A percentile compares a stretch with the other conserved stretches of the same genome.
phyloP scores from a whole-genome alignment of 805 yeast species.

The Kluyveromyces lactis region DNA sequence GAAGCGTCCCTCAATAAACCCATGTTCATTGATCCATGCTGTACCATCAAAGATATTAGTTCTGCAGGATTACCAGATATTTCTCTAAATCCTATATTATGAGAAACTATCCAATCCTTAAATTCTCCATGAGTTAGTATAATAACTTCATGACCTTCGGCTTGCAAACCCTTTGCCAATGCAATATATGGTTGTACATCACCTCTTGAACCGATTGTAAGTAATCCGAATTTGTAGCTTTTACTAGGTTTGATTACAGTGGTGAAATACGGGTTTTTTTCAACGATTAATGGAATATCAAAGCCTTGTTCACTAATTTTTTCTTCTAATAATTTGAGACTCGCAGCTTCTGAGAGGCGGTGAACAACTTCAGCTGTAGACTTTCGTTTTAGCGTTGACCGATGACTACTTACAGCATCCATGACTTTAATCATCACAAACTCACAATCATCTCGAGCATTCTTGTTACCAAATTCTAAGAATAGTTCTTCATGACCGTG shows the following conservation, averaged over 20 bases:
- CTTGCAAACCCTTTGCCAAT: slow-evolving; percentile 64
- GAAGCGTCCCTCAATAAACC: slow-evolving; percentile 79
- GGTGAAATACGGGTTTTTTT: slow-evolving; percentile 49
- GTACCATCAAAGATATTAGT: slow-evolving; percentile 85
- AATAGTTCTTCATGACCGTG: slow-evolving; percentile 70
- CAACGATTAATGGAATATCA: slow-evolving; percentile 61
- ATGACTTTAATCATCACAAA: slow-evolving; percentile 38
- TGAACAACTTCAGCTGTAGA: slow-evolving; percentile 1
- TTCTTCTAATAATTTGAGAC: slow-evolving; percentile 60
- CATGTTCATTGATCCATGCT: slow-evolving; percentile 80
- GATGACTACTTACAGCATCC: slow-evolving; percentile 12
- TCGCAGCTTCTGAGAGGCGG: slow-evolving; percentile 40
- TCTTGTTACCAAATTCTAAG: slow-evolving; percentile 62
- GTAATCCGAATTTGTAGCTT: slow-evolving; percentile 50
- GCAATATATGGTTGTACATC: slow-evolving; percentile 97
- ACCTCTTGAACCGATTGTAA: slow-evolving; percentile 93
- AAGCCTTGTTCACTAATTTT: slow-evolving; percentile 52
- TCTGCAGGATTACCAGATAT: slow-evolving; percentile 93
- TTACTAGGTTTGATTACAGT: slow-evolving; percentile 46
- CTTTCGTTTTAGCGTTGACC: neutral
- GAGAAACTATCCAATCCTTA: slow-evolving; percentile 57
- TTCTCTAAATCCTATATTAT: slow-evolving; percentile 60
- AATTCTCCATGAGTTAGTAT: slow-evolving; percentile 87
- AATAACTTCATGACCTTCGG: slow-evolving; percentile 76
- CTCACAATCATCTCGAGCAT: slow-evolving; percentile 68